A percentile compares a stretch with the other conserved stretches of the same genome.
Conservation (phyloP, 345 rosid species). For the Dimocarpus longan region DNA sequence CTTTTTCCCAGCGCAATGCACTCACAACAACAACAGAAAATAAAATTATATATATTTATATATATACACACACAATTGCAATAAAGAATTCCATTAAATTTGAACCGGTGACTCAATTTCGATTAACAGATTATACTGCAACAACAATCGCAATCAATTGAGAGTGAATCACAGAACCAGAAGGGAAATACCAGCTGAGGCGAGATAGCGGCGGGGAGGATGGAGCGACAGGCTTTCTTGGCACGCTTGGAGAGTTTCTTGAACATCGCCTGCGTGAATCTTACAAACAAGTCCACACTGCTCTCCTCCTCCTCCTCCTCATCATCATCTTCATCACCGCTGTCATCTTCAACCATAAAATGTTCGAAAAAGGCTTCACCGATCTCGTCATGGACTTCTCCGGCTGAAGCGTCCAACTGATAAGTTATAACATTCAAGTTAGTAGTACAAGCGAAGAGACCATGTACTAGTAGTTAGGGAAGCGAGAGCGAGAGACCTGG, state of each 20-base stretch:
- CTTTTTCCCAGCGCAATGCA: neutral
- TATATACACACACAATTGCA: neutral
- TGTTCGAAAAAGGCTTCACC: slow-evolving; percentile 48
- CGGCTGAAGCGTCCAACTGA: slow-evolving; percentile 43
- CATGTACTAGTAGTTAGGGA: neutral
- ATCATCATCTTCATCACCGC: slow-evolving; percentile 53
- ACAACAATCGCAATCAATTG: neutral
- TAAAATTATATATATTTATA: no score
- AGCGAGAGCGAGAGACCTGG: slow-evolving; percentile 23
- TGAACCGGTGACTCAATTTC: neutral
- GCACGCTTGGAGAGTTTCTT: slow-evolving; percentile 67
- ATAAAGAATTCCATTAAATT: neutral
- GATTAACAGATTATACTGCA: neutral
- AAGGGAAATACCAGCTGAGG: slow-evolving; percentile 53
- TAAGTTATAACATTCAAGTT: neutral
- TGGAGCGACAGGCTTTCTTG: slow-evolving; percentile 66
- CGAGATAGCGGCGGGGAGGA: slow-evolving; percentile 65
- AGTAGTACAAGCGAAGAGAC: neutral
- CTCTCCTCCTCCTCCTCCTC: slow-evolving; percentile 62
- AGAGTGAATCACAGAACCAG: neutral
- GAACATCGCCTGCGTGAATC: slow-evolving; percentile 64
- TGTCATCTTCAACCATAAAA: slow-evolving; percentile 38
- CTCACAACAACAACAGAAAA: neutral
- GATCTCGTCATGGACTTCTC: slow-evolving; percentile 39
- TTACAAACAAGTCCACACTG: slow-evolving; percentile 67